phyloP scores from a whole-genome alignment of 305 asterid species.

The Fraxinus ornus region DNA sequence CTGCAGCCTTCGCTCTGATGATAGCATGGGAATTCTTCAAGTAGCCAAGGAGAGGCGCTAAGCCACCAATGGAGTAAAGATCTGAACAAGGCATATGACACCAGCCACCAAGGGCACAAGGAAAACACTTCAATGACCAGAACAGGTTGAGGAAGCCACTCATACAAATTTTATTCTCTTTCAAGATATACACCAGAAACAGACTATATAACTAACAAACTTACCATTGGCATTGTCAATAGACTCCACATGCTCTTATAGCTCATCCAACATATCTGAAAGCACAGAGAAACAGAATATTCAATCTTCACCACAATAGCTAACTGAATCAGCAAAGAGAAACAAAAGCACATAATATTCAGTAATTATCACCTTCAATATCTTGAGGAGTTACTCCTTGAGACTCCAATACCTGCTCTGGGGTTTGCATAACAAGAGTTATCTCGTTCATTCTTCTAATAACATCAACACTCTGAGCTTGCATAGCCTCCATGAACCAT shows the following conservation, averaged over 20 bases:
- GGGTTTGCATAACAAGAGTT: conserved; percentile 76
- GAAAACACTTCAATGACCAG: neutral
- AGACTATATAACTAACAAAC: conserved; percentile 25
- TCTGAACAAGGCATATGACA: conserved; percentile 35
- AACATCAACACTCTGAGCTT: conserved; percentile 79
- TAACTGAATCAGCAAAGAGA: neutral
- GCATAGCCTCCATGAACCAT: conserved; percentile 99
- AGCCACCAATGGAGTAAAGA: conserved; percentile 87
- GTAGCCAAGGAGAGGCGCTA: conserved; percentile 69
- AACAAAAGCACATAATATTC: neutral
- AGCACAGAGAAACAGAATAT: conserved; percentile 10
- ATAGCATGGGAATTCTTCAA: conserved; percentile 66
- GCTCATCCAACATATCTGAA: conserved; percentile 84
- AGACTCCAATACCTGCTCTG: conserved; percentile 71
- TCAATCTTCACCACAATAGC: neutral
- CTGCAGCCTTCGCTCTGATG: conserved; percentile 91
- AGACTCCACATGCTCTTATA: conserved; percentile 89
- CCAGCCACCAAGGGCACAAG: neutral
- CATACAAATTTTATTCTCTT: neutral
- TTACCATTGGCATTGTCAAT: conserved; percentile 94
- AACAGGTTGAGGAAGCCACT: neutral
- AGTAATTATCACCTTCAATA: conserved; percentile 55
- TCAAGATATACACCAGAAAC: neutral
- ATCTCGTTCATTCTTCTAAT: conserved; percentile 81
- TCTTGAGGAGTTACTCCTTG: conserved; percentile 81